These are phyloP conservation scores for Trichoderma aggressivum DNA, from an alignment of 2,329 filamentous ascomycete species.

Conservation along the genomic window DNA sequence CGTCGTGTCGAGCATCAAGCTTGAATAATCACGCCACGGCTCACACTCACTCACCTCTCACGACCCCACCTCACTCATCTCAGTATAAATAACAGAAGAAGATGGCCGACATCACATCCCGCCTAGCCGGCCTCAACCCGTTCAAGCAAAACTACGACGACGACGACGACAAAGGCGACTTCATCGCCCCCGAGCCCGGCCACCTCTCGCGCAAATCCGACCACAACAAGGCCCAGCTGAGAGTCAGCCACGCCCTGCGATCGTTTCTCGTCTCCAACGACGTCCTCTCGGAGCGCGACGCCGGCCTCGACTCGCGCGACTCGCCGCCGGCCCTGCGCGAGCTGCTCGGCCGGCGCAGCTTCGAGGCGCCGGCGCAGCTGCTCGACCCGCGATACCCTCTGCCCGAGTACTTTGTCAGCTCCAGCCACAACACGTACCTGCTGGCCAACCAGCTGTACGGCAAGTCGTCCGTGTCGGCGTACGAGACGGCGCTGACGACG, in stretches of 20 bases:
- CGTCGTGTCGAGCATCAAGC: neutral
- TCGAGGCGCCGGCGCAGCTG: slow-evolving; percentile 52
- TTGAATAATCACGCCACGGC: neutral
- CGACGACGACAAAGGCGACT: slow-evolving; percentile 36
- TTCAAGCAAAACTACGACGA: slow-evolving; percentile 29
- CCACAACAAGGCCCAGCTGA: slow-evolving; percentile 50
- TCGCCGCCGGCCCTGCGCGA: slow-evolving; percentile 44
- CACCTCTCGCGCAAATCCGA: slow-evolving; percentile 50
- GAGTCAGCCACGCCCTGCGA: slow-evolving; percentile 57
- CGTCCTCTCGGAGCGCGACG: slow-evolving; percentile 48
- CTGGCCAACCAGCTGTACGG: slow-evolving; percentile 68
- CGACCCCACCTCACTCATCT: neutral
- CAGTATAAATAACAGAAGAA: neutral
- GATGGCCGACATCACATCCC: slow-evolving; percentile 26
- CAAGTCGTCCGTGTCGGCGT: slow-evolving; percentile 58
- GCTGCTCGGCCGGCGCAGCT: slow-evolving; percentile 55
- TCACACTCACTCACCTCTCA: neutral
- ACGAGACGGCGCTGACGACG: slow-evolving; percentile 58
- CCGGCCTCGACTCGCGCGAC: slow-evolving; percentile 40
- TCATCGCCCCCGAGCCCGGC: slow-evolving; percentile 52
- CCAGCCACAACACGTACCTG: slow-evolving; percentile 71
- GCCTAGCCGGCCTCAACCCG: slow-evolving; percentile 32
- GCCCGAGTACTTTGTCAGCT: slow-evolving; percentile 69
- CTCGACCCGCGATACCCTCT: slow-evolving; percentile 58
- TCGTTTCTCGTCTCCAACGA: slow-evolving; percentile 53